Evolutionary conservation across 441 rosid species (phyloP).

Genomic region (Pelargonium myrrhifolium): DNA sequence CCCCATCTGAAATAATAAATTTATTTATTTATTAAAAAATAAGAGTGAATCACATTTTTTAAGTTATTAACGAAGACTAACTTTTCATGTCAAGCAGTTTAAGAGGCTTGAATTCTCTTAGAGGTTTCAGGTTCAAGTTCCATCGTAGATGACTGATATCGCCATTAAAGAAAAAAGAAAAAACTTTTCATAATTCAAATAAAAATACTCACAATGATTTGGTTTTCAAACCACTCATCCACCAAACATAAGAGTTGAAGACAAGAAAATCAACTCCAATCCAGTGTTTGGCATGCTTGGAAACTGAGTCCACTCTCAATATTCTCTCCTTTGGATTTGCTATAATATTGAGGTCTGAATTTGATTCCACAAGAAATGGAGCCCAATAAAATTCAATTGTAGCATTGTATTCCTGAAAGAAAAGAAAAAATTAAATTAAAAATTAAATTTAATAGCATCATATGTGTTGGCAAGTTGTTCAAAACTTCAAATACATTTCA

Average conservation of each 20-base stretch:
- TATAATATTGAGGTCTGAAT: conserved; percentile 45
- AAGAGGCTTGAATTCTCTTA: too few relatives aligned
- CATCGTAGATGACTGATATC: too few relatives aligned
- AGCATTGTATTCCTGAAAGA: conserved; percentile 56
- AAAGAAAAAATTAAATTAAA: too few relatives aligned
- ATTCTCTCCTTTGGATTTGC: conserved; percentile 61
- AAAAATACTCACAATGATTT: conserved; percentile 44
- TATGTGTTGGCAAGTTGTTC: too few relatives aligned
- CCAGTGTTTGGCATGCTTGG: conserved; percentile 61
- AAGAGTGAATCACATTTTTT: too few relatives aligned
- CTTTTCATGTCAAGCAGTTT: too few relatives aligned
- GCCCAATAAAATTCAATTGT: conserved; percentile 81
- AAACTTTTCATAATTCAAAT: neutral
- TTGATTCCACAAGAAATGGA: conserved; percentile 71
- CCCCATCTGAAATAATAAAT: conserved; percentile 49
- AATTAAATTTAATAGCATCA: too few relatives aligned
- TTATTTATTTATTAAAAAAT: too few relatives aligned
- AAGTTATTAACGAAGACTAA: too few relatives aligned
- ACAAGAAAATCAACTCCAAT: conserved; percentile 64
- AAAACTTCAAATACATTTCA: too few relatives aligned
- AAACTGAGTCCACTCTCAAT: conserved; percentile 64
- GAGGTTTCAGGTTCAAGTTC: too few relatives aligned
- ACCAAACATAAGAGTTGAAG: conserved; percentile 86
- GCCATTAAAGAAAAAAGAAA: too few relatives aligned
- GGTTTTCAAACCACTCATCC: conserved; percentile 75